Evolutionary conservation across 2,329 filamentous ascomycete species (phyloP).

Genomic region (Grosmannia serpens): DNA sequence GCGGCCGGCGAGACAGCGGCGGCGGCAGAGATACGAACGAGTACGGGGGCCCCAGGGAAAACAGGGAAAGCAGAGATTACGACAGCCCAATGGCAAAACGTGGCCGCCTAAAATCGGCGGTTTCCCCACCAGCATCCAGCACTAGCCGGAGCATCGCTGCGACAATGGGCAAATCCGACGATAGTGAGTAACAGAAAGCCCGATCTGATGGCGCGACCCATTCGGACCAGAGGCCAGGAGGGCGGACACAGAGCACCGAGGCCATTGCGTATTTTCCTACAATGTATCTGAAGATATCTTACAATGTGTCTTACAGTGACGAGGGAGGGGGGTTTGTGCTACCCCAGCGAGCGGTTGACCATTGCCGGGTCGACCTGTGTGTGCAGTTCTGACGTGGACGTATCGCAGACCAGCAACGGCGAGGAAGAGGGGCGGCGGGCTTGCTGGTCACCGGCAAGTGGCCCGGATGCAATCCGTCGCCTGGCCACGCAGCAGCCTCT

Average conservation of each 20-base stretch:
- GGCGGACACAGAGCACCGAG: too few relatives aligned
- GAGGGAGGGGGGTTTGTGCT: not conserved
- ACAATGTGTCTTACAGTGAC: too few relatives aligned
- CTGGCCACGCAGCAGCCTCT: not conserved
- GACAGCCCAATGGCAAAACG: not conserved
- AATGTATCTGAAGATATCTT: too few relatives aligned
- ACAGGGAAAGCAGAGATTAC: not conserved
- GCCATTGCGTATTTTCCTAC: too few relatives aligned
- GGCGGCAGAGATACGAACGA: not conserved
- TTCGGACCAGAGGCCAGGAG: too few relatives aligned
- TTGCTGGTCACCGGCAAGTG: not conserved
- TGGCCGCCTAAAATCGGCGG: not conserved
- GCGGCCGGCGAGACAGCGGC: not conserved
- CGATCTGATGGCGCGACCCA: not conserved
- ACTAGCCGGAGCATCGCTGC: not conserved
- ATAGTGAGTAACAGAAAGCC: too few relatives aligned
- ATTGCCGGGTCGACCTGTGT: not conserved
- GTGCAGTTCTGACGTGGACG: not conserved
- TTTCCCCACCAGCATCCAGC: not conserved
- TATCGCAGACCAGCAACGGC: too few relatives aligned
- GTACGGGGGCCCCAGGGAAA: not conserved
- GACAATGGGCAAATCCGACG: not conserved
- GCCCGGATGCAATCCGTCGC: not conserved
- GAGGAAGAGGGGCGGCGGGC: not conserved
- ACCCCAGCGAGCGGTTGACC: not conserved